A percentile compares a stretch with the other conserved stretches of the same genome.
These are phyloP conservation scores for Eurotiales sp. DNA, from an alignment of 2,329 filamentous ascomycete species.

Conservation along the genomic window DNA sequence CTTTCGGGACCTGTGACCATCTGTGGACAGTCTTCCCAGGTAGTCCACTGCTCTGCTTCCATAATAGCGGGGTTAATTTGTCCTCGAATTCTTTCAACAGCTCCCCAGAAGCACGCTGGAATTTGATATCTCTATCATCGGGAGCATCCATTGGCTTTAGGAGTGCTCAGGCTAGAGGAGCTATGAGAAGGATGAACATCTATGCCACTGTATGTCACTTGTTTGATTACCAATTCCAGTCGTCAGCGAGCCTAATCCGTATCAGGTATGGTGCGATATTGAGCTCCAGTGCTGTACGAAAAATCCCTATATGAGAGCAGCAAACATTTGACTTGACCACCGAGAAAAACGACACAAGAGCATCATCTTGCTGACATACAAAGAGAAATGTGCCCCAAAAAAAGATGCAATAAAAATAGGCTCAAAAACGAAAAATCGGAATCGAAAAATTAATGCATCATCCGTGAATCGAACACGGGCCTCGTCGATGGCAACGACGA, in stretches of 20 bases:
- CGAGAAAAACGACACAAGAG: not conserved
- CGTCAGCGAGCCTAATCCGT: no score
- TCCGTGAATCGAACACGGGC: conserved; percentile 47
- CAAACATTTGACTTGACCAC: not conserved
- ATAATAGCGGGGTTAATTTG: conserved; percentile 42
- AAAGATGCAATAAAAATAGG: no score
- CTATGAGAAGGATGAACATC: no score
- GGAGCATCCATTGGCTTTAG: conserved; percentile 40
- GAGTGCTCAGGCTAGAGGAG: no score
- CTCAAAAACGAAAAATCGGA: not conserved
- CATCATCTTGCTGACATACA: no score
- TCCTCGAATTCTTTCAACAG: conserved; percentile 40
- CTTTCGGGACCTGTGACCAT: conserved; percentile 36
- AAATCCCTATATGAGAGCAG: no score
- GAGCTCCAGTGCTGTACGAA: no score
- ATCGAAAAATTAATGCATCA: conserved; percentile 31
- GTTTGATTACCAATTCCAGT: no score
- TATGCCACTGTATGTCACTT: no score
- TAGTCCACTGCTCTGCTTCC: conserved; percentile 29
- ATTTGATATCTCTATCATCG: conserved; percentile 43
- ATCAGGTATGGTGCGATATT: no score
- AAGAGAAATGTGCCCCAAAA: no score
- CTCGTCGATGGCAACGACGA: conserved; percentile 46
- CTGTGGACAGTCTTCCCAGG: conserved; percentile 30
- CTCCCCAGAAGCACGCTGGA: conserved; percentile 45